Base-by-base conservation (phyloP, 805 yeast genomes). In the Nakazawaea molendinolei region DNA sequence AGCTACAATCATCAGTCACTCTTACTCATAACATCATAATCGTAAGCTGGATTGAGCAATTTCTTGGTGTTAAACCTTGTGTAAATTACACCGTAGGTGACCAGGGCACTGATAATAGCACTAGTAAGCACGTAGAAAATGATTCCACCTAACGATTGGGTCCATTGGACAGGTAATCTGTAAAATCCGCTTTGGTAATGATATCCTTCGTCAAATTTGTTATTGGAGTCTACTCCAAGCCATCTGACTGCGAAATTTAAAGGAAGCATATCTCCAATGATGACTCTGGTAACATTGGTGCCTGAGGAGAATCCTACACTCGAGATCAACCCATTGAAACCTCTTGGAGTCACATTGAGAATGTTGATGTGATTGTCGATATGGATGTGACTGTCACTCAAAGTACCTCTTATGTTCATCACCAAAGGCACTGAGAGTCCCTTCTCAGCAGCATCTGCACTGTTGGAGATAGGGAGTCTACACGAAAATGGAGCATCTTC, bases 401-500 rank as follows among this genome's bases (percentile, higher is more conserved):
- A 67, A 41, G 70, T 71, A 4, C 90, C 90, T 45, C 86, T 67
- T 37, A 82, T 59, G 46, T 74, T 73, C 51, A 82, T 65, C 5
- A 75, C 69, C 38, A 81, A 55, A 5, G 90, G 89, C 9, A 80
- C 58, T 23, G 51, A 59, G 6, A 72, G 71, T 3, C 68, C 67
- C 5, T 66, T 67, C 45, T 58, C 55, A 21, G 28, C 29, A 3
- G 19, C 26, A 23, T 67, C 60, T 28, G 63, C 58, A 37, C 62
- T 58, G 24, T 60, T 60, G 14, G 69, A 58, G 40, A 74, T 53
- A 3, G 83, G 81, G 8, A 79, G 45, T 38, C 80, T 62, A 53
- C 92, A 83, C 31, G 82, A 69, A 50, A 77, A 74, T 20, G 92
- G 92, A 7, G 71, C 76, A 52, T 83, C 92, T 51, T 82, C 81